Base-by-base conservation (phyloP, 176 grass and related monocot species). In the Rhynchospora tenuis region DNA sequence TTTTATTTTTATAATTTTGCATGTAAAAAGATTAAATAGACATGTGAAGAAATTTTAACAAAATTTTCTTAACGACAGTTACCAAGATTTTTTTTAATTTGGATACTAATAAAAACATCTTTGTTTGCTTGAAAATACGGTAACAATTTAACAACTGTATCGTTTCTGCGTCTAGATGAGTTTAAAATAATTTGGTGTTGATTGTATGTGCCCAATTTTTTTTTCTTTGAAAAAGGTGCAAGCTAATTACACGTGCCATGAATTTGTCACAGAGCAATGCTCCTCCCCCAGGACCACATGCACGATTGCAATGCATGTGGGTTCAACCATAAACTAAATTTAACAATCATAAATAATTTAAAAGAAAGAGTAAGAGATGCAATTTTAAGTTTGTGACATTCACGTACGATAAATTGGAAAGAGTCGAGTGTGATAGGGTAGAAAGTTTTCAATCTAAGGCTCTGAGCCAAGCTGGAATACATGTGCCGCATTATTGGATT, bases 381-480 rank as follows among this genome's bases (percentile, higher is more conserved):
- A 54, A 54, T 75, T 75, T 75, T 29, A 27, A 74, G 47, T 75
- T 75, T 52, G 27, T 73, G 70, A 73, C 70, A 73, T 73, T 66
- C 63, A 73, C 44, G 19, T 24, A 73, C 43, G 44, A 47, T 75
- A 52, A 75, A 26, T 52, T 15, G 45, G n/a, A 50, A 52, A 75
- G 4, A 47, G 20, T n/a, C 3, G 27, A 54, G 44, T 75, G 20
- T 50, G 71, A 52, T 52, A 12, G 26, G 46, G 46, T 75, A 9
- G 42, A 52, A 26, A 74, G 27, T 27, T 10, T 75, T 54, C 13
- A 75, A 26, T 9, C 5, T 6, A 16, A 75, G 45, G 12, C 20
- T 74, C 71, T 51, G 6, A 24, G 70, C 23, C 22, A 50, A 74
- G 10, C 44, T 50, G 70, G 44, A 52, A 44, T 4, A 11, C 46